Base-by-base conservation (phyloP, 1,284 basidiomycete genomes). In the Trichosporon sp. region DNA sequence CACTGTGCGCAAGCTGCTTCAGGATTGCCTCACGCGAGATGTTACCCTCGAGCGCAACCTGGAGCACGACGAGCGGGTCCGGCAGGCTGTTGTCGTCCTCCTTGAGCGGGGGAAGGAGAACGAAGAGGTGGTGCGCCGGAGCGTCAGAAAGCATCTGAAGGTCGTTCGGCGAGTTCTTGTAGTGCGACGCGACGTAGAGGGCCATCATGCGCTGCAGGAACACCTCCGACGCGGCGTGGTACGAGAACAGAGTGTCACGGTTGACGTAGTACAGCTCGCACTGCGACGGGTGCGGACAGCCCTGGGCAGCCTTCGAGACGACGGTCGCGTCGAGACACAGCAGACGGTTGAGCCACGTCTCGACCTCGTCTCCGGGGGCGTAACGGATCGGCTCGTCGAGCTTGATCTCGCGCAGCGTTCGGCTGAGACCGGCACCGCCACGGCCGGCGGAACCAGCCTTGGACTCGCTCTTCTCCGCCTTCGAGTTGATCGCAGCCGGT, bases 91-190 rank as follows among this genome's bases (percentile, higher is more conserved):
- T 91, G 80, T 94, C 92, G 74, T 95, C 92, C 70, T 94, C 92
- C 78, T 91, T 90, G 63, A 97, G 87, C 0, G 95, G 97, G 0
- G 96, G 95, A 0, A 99, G 86, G 0, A 99, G 88, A 1, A 99
- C 97, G 76, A 98, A 99, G 11, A 99, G 88, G 77, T 96, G 93
- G 80, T 99, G 96, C 0, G 94, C 95, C 0, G 97, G 97, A 0
- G 97, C 97, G 79, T 99, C 97, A 7, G 92, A 94, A 83, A 99
- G 89, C 69, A 99, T 89, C 82, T 99, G 96, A 59, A 99, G 87
- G 81, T 99, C 97, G 82, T 99, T 99, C 21, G 97, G 97, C 80
- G 96, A 93, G 84, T 99, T 99, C 85, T 99, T 99, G 87, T 99
- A 99, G 84, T 99, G 97, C 66, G 91, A 92, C 0, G 96, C 93